phyloP scores from a whole-genome alignment of 169 alveolate species.

The Miamiensis avidus region DNA sequence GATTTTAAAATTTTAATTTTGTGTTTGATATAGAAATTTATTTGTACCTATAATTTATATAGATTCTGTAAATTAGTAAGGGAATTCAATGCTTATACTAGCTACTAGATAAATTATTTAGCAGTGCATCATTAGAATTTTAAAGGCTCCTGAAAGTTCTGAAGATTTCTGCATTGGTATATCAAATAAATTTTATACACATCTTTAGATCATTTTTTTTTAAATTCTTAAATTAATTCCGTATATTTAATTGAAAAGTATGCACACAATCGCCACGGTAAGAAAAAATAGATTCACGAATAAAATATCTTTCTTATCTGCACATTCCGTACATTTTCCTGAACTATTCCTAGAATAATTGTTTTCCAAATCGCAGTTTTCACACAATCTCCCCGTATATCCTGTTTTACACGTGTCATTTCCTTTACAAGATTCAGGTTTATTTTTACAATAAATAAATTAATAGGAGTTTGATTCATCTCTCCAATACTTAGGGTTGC shows the following conservation, averaged over 20 bases:
- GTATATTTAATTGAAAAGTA: background rate
- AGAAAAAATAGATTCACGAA: background rate
- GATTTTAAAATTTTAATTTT: too few relatives aligned
- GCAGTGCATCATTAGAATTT: background rate
- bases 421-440: background rate
- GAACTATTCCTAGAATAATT: background rate
- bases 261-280: background rate
- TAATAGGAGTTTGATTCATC: background rate
- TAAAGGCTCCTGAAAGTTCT: background rate
- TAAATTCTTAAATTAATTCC: background rate
- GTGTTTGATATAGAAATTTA: too few relatives aligned
- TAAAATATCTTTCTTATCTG: background rate
- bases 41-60: too few relatives aligned
- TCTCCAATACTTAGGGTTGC: background rate
- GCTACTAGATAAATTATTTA: background rate
- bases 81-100: background rate
- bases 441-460: background rate
- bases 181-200: background rate
- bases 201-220: too few relatives aligned
- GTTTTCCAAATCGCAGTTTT: background rate
- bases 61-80: background rate
- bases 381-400: background rate
- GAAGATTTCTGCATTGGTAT: background rate
- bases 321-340: background rate
- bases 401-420: background rate